Percentiles rank a stretch among this genome's conserved stretches.
These are phyloP conservation scores for Quercus engelmannii DNA, from an alignment of 306 rosid genomes.

Conservation along the genomic window DNA sequence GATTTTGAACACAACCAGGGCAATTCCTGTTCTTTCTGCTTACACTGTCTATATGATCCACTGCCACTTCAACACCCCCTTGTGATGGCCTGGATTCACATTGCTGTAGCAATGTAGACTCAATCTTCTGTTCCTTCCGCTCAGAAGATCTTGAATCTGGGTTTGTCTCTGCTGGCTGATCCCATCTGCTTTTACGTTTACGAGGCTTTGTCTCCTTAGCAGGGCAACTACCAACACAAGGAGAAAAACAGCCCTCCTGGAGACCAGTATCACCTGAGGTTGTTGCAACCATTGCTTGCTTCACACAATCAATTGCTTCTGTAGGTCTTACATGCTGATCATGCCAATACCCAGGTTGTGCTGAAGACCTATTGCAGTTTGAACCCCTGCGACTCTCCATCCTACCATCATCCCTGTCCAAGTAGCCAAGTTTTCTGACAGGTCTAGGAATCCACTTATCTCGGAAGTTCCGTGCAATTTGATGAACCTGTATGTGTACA, in stretches of 20 bases:
- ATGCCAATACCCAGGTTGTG: constrained; percentile 43
- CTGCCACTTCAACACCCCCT: constrained; percentile 6
- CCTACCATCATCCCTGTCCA: constrained; percentile 67
- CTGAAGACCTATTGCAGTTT: constrained; percentile 48
- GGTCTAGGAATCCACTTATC: constrained; percentile 84
- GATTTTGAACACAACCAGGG: constrained; percentile 15
- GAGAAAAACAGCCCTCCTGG: constrained; percentile 50
- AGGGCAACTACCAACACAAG: constrained; percentile 33
- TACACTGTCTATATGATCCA: constrained; percentile 1
- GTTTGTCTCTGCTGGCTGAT: constrained; percentile 72
- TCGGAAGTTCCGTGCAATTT: constrained; percentile 92
- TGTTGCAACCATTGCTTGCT: constrained; percentile 38
- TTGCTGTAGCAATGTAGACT: constrained; percentile 15
- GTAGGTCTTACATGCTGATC: constrained; percentile 64
- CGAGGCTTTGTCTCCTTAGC: constrained; percentile 48
- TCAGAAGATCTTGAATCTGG: constrained; percentile 26
- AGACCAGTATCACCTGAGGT: constrained; percentile 36
- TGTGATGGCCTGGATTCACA: constrained; percentile 23
- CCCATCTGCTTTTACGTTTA: constrained; percentile 98
- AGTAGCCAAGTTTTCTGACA: constrained; percentile 47
- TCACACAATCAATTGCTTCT: constrained; percentile 54
- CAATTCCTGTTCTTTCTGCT: constrained; percentile 11
- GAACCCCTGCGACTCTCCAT: constrained; percentile 58
- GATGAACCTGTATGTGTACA: constrained; percentile 75
- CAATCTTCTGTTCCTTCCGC: constrained; percentile 42